phyloP scores from a whole-genome alignment of 23 red algal species.

The Cyanidium caldarium region DNA sequence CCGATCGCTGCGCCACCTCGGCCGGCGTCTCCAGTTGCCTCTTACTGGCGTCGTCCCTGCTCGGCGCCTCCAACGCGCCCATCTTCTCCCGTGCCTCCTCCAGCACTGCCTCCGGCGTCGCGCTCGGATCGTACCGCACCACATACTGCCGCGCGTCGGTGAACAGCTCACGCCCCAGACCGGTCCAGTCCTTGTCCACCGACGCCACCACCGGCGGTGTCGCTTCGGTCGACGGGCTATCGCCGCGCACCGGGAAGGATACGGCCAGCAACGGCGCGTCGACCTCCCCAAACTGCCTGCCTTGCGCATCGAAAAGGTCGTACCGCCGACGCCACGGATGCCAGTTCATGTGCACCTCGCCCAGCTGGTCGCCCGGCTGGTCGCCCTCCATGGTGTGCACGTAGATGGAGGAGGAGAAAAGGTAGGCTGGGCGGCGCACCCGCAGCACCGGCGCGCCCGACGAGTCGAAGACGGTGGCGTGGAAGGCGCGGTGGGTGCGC shows the following conservation, averaged over 20 bases:
- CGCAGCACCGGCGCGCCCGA: slow-evolving; percentile 33
- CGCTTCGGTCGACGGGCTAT: background rate
- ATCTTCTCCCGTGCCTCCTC: slow-evolving; percentile 20
- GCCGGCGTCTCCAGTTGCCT: slow-evolving; percentile 3
- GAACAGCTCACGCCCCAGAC: slow-evolving; percentile 78
- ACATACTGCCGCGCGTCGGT: slow-evolving; percentile 96
- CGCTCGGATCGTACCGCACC: slow-evolving; percentile 27
- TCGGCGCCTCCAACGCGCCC: slow-evolving; percentile 16
- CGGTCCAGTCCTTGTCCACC: slow-evolving; percentile 92
- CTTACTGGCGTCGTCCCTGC: too few relatives aligned
- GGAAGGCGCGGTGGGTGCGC: slow-evolving; percentile 79
- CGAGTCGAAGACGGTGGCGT: slow-evolving; percentile 73
- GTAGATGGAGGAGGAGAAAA: slow-evolving; percentile 59
- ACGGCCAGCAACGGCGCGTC: slow-evolving; percentile 63
- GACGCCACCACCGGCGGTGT: slow-evolving; percentile 23
- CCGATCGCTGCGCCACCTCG: slow-evolving; percentile 7
- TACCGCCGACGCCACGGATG: slow-evolving; percentile 78
- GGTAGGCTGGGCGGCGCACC: slow-evolving; percentile 57
- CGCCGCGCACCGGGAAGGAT: slow-evolving; percentile 62
- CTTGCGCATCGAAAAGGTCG: slow-evolving; percentile 38
- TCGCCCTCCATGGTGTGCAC: slow-evolving; percentile 40
- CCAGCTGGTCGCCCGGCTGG: slow-evolving; percentile 21
- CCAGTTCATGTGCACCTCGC: slow-evolving; percentile 90
- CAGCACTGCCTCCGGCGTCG: slow-evolving; percentile 15
- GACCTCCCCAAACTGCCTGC: slow-evolving; percentile 63